These are phyloP conservation scores for Bifiguratus adelaidae DNA, from an alignment of 192 early-diverging fungal genomes.

Conservation along the genomic window DNA sequence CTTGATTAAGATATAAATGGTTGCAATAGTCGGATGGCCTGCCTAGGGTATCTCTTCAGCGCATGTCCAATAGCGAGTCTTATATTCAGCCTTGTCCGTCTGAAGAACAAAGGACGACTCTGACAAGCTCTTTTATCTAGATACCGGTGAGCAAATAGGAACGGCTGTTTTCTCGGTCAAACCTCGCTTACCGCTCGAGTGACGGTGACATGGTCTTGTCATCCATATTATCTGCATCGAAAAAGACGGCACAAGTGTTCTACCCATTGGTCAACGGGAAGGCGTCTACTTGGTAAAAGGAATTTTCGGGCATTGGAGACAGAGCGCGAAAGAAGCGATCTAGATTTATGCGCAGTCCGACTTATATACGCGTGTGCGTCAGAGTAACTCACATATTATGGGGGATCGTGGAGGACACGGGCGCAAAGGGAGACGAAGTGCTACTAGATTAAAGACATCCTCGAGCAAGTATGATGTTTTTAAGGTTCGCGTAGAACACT, in stretches of 20 bases:
- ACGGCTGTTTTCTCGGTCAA: too few relatives aligned
- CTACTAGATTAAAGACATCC: conserved; percentile 3
- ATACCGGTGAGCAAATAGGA: background rate
- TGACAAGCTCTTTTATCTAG: conserved; percentile 2
- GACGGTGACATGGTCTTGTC: conserved; percentile 1
- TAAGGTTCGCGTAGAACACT: conserved; percentile 11
- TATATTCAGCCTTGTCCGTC: background rate
- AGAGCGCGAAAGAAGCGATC: background rate
- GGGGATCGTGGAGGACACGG: too few relatives aligned
- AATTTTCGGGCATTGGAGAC: background rate
- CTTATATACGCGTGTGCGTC: too few relatives aligned
- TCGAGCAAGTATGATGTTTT: conserved; percentile 16
- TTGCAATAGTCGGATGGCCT: conserved; percentile 4
- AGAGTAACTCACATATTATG: too few relatives aligned
- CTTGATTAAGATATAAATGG: conserved; percentile 4
- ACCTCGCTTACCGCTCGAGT: background rate
- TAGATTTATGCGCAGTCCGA: too few relatives aligned
- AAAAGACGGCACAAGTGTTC: conserved; percentile 7
- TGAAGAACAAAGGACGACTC: conserved; percentile 4
- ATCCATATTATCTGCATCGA: conserved; percentile 7
- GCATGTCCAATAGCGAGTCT: conserved; percentile 2
- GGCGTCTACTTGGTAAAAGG: conserved; percentile 10
- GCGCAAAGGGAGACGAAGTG: background rate
- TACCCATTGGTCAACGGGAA: conserved; percentile 3
- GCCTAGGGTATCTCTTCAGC: conserved; percentile 5